A percentile compares a stretch with the other conserved stretches of the same genome.
phyloP scores from a whole-genome alignment of 2,329 filamentous ascomycete species.

The Aspergillus eucalypticola region DNA sequence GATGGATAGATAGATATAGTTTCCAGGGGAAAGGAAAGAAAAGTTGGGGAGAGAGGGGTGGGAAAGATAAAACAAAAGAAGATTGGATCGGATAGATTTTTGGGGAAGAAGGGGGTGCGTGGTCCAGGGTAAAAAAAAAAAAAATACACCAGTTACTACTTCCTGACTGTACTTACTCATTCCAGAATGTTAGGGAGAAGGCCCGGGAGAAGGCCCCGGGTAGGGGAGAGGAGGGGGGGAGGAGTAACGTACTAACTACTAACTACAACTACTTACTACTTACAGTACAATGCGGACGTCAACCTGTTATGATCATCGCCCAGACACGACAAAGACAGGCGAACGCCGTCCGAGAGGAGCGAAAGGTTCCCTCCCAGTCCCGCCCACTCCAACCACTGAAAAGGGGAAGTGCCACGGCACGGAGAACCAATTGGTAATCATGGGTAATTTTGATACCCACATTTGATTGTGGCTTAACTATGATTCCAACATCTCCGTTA shows the following conservation, averaged over 20 bases:
- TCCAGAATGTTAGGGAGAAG: constrained; percentile 1
- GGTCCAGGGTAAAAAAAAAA: neutral
- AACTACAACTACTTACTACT: too few relatives aligned
- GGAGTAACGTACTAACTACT: too few relatives aligned
- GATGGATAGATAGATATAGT: neutral
- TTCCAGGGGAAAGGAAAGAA: neutral
- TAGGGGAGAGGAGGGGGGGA: neutral
- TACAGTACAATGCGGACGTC: neutral
- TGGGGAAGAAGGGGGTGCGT: neutral
- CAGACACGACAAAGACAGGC: neutral
- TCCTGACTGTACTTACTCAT: neutral
- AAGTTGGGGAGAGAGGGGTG: neutral
- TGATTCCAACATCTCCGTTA: neutral
- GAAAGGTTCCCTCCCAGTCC: neutral
- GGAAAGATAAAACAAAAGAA: neutral
- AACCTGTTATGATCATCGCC: constrained; percentile 2
- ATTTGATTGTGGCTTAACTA: neutral
- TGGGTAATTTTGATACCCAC: neutral
- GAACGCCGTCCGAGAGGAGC: neutral
- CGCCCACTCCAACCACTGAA: neutral
- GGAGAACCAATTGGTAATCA: neutral
- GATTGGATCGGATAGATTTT: neutral
- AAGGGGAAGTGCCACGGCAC: constrained; percentile 2
- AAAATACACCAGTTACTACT: neutral
- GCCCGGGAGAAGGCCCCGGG: too few relatives aligned